Base-by-base conservation (phyloP, 352 stramenopile species). In the Elongisporangium senticosum region DNA sequence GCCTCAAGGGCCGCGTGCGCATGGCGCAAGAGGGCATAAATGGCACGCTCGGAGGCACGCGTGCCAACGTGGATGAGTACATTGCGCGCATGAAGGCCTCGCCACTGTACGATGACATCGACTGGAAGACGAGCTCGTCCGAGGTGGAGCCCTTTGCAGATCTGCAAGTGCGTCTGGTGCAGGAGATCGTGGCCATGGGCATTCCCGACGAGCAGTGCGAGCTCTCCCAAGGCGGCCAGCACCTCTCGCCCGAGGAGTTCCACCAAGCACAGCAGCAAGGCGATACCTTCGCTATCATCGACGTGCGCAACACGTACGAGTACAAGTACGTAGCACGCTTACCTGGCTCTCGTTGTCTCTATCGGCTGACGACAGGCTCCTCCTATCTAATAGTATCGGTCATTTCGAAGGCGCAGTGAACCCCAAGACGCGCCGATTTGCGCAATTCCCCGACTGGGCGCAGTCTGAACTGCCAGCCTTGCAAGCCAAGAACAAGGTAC, bases 21-120 rank as follows among this genome's bases (percentile, higher is more conserved):
- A 71, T 96, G 24, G 83, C 84, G 13, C 56, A 69, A n/a, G 87
- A 96, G 57, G 87, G 87, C 47, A 83, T 96, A 65, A 96, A 96
- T 60, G 87, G 87, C 49, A 95, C 87, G 51, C 69, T 96, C 1
- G 82, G 78, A 19, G 85, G 84, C 15, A 59, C 62, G 3, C 55
- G 43, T 0, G 53, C 51, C 17, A 62, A 20, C 52, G 71, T 96
- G 40, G 67, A 85, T 20, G 60, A 69, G 56, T 96, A 96, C 74
- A 75, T 91, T 13, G 58, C 68, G 11, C 24, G 7, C 7, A 94
- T 93, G 79, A 39, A 75, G 51, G 51, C 70, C 40, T 54, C 67
- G 28, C 26, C 51, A 24, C 60, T 63, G 19, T 74, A 75, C 53
- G 26, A 23, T 19, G 71, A 49, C n/a, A 72, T 95, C 49, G 87